Percentiles rank a stretch among this genome's conserved stretches.
Conservation (phyloP, 2,329 filamentous ascomycete genomes). For the Chaetothyriales sp. region DNA sequence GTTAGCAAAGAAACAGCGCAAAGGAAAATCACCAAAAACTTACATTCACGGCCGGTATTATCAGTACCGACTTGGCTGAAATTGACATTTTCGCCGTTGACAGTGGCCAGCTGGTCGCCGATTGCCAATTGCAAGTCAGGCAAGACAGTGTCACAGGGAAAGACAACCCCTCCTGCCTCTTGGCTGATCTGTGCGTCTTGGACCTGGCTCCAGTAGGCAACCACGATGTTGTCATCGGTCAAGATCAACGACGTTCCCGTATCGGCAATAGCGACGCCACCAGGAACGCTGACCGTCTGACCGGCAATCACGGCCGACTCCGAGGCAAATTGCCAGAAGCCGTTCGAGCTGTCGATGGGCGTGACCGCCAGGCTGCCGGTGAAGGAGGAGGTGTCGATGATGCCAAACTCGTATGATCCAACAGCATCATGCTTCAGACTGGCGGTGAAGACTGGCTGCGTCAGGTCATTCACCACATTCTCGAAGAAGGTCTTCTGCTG, state of each 20-base stretch:
- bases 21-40: conserved; percentile 13
- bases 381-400: conserved; percentile 50
- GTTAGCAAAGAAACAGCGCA: conserved; percentile 8
- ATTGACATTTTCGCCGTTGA: conserved; percentile 42
- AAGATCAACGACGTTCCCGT: conserved; percentile 56
- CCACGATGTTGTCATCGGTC: conserved; percentile 40
- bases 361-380: conserved; percentile 47
- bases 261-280: conserved; percentile 44
- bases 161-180: conserved; percentile 36
- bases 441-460: conserved; percentile 55
- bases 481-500: conserved; percentile 60
- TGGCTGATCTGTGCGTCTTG: conserved; percentile 34
- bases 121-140: conserved; percentile 44
- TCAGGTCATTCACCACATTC: conserved; percentile 46
- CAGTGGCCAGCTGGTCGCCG: conserved; percentile 34
- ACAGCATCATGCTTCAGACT: conserved; percentile 45
- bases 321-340: conserved; percentile 55
- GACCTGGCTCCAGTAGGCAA: conserved; percentile 45
- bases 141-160: conserved; percentile 39
- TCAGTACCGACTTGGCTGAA: conserved; percentile 38
- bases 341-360: conserved; percentile 43
- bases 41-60: conserved; percentile 26
- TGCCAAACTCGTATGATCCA: conserved; percentile 61
- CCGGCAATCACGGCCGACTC: conserved; percentile 41
- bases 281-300: conserved; percentile 21